Percentiles rank a stretch among this genome's conserved stretches.
These are phyloP conservation scores for Astrephomene gubernaculifera DNA, from an alignment of 139 green algal genomes.

Conservation along the genomic window DNA sequence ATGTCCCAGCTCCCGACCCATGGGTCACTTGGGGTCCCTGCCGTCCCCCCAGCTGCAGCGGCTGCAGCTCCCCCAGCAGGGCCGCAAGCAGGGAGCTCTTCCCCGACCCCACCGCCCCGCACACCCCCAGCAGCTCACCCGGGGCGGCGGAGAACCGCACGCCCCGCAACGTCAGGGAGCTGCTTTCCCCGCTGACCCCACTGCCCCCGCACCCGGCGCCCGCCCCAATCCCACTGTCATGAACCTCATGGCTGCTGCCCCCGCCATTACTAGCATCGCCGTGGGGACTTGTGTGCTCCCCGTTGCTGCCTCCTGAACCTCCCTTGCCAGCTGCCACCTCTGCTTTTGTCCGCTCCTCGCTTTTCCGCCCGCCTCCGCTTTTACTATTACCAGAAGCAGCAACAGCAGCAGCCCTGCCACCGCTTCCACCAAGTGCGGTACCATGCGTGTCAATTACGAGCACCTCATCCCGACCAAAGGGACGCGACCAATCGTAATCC, in stretches of 20 bases:
- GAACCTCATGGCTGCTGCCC: no score
- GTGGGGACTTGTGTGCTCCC: no score
- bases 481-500: constrained; percentile 73
- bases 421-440: constrained; percentile 3
- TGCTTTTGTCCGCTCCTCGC: no score
- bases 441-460: neutral
- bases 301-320: constrained; percentile 11
- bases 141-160: constrained; percentile 56
- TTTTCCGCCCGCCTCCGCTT: no score
- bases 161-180: constrained; percentile 64
- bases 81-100: constrained; percentile 84
- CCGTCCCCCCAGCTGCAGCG: constrained; percentile 35
- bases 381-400: no score
- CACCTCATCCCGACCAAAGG: constrained; percentile 7
- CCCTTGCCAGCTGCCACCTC: no score
- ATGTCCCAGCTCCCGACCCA: neutral
- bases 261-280: neutral
- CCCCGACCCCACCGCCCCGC: constrained; percentile 69
- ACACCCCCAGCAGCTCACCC: constrained; percentile 81
- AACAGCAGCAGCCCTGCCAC: neutral
- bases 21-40: no score
- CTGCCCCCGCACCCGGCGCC: neutral
- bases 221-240: no score
- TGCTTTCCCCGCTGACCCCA: neutral
- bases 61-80: constrained; percentile 86